Percentiles rank a stretch among this genome's conserved stretches.
Conservation (phyloP, 306 rosid genomes). For the Lathyrus tuberosus region DNA sequence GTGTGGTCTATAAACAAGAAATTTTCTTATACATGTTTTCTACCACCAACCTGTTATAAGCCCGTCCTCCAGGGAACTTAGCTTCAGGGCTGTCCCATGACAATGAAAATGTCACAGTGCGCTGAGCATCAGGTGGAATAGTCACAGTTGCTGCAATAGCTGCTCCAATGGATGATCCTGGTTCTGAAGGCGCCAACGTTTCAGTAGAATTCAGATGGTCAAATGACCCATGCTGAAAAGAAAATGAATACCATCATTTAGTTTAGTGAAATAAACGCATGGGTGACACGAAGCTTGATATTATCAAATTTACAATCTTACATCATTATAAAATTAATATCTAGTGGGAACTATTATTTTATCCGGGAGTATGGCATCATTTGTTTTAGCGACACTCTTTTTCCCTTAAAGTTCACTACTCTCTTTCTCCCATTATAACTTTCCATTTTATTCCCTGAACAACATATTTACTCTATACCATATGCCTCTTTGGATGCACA, state of each 20-base stretch:
- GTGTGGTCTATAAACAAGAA: conserved; percentile 26
- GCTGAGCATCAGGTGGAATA: conserved; percentile 63
- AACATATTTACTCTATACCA: too few relatives aligned
- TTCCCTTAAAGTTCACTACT: conserved; percentile 16
- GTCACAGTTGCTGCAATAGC: conserved; percentile 89
- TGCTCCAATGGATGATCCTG: conserved; percentile 93
- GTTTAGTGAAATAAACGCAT: conserved; percentile 37
- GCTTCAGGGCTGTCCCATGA: conserved; percentile 97
- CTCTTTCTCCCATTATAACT: too few relatives aligned
- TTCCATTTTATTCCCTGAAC: too few relatives aligned
- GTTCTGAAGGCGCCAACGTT: conserved; percentile 62
- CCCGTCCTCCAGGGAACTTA: conserved; percentile 62
- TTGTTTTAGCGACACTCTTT: not conserved
- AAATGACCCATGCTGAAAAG: conserved; percentile 81
- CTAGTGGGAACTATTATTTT: conserved; percentile 10
- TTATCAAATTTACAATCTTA: not conserved
- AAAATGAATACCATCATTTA: conserved; percentile 34
- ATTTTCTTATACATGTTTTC: conserved; percentile 33
- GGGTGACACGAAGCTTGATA: conserved; percentile 19
- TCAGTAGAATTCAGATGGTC: conserved; percentile 57
- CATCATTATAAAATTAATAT: conserved; percentile 18
- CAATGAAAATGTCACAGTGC: conserved; percentile 82
- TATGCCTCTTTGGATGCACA: too few relatives aligned
- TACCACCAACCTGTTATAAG: conserved; percentile 72
- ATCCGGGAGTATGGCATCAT: not conserved